Evolutionary conservation across 768 basidiomycete species (phyloP), one percentile per base, ranked within the genome.

Genomic region (Boletus tomentosulus): DNA sequence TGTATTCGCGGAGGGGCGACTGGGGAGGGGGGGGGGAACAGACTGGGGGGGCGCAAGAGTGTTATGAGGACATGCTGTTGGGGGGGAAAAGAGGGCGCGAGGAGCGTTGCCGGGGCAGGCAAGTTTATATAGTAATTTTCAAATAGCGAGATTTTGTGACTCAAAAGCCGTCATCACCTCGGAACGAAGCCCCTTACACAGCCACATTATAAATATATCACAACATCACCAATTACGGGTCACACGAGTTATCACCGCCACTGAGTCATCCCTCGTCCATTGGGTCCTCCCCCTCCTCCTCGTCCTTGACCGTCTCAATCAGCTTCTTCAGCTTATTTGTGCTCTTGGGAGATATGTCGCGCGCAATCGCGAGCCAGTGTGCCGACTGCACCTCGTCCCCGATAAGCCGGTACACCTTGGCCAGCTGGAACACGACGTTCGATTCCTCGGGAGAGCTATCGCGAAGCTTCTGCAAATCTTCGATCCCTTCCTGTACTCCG

Each of bases 341-440:
- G 66, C 89, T 89, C 74, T 96, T 92, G 39, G 97, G 96, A 44
- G 96, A 89, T 54, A 98, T 82, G 67, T 99, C 97, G 57, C 94
- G 85, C 60, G 94, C 97, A 37, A 87, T 78, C 30, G 93, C 91
- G 57, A 99, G 87, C 72, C 86, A 79, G 56, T 89, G 85, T 53
- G 90, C 88, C 46, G 92, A 86, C 71, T 89, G 86, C 19, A 81
- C 77, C 59, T 83, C 82, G 71, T 92, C 78, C 34, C 92, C 92
- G 51, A 89, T 72, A 60, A 89, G 76, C 45, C 91, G 84, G 66
- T 97, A 98, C 55, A 89, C 86, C 74, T 88, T 89, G 27, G 94
- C 97, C 16, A 99, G 83, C 71, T 98, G 87, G 81, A 97, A 97
- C 55, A 95, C 84, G 53, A 98, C 90, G 73, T 98, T 98, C 50